These are phyloP conservation scores for Citrus unshiu DNA, from an alignment of 345 rosid species.

Conservation along the genomic window DNA sequence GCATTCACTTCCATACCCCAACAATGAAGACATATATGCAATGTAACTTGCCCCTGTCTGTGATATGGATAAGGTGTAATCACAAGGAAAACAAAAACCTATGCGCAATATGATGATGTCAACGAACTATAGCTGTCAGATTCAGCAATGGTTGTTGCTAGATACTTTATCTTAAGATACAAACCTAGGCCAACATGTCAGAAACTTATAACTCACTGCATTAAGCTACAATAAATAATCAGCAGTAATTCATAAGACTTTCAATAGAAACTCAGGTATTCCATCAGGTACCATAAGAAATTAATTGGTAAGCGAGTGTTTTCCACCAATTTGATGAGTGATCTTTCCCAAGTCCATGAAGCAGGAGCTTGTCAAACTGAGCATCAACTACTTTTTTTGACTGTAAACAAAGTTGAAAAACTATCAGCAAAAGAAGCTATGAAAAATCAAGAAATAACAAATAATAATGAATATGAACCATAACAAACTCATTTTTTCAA, in stretches of 20 bases:
- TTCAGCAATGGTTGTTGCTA: not conserved
- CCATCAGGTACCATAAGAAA: slow-evolving; percentile 28
- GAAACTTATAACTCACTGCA: not conserved
- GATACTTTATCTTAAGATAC: not conserved
- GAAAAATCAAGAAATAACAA: not conserved
- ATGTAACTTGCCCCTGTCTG: not conserved
- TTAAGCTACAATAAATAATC: not conserved
- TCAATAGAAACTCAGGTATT: not conserved
- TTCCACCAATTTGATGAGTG: slow-evolving; percentile 49
- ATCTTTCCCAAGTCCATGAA: slow-evolving; percentile 49
- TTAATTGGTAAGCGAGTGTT: slow-evolving; percentile 35
- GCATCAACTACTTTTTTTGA: slow-evolving; percentile 35
- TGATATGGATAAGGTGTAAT: not conserved
- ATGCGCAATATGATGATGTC: not conserved
- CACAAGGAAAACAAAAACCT: not conserved
- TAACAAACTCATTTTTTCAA: not conserved
- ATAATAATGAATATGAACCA: not conserved
- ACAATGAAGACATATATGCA: not conserved
- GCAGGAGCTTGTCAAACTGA: slow-evolving; percentile 43
- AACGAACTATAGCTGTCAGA: not conserved
- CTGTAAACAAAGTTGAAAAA: slow-evolving; percentile 18
- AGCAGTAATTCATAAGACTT: not conserved
- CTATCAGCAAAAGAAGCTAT: slow-evolving; percentile 7
- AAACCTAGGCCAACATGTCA: not conserved
- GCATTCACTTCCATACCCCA: not conserved